Evolutionary conservation across 306 rosid species (phyloP).

Genomic region (Cicer arietinum): DNA sequence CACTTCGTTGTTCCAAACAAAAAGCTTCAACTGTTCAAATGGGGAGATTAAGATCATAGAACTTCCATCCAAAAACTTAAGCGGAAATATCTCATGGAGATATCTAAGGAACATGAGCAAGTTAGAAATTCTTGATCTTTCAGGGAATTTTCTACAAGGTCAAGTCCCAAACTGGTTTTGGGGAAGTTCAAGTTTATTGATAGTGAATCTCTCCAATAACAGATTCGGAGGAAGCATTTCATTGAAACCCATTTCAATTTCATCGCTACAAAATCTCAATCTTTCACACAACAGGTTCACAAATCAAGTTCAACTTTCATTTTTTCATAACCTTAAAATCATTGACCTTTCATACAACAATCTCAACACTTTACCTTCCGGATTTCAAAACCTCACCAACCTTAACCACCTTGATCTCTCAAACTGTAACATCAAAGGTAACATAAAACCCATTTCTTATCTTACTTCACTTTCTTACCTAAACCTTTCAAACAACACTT

Average conservation of each 20-base stretch:
- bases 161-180: constrained; percentile 75
- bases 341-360: constrained; percentile 74
- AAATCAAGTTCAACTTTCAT: constrained; percentile 61
- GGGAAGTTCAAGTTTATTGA: constrained; percentile 48
- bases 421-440: constrained; percentile 64
- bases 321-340: constrained; percentile 52
- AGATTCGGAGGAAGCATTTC: constrained; percentile 74
- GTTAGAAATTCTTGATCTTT: constrained; percentile 67
- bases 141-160: constrained; percentile 71
- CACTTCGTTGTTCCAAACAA: constrained; percentile 51
- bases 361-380: constrained; percentile 60
- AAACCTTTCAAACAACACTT: constrained; percentile 69
- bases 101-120: constrained; percentile 62
- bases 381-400: constrained; percentile 56
- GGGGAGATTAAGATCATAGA: constrained; percentile 47
- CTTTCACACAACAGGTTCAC: constrained; percentile 84
- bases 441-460: constrained; percentile 61
- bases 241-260: constrained; percentile 48
- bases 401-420: constrained; percentile 67
- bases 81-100: constrained; percentile 74
- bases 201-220: constrained; percentile 67
- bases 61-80: constrained; percentile 64
- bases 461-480: constrained; percentile 58
- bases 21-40: constrained; percentile 54
- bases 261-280: constrained; percentile 61